Evolutionary conservation across 164 flowering plant genomes (phyloP).

Genomic region (Dillenia suffruticosa): DNA sequence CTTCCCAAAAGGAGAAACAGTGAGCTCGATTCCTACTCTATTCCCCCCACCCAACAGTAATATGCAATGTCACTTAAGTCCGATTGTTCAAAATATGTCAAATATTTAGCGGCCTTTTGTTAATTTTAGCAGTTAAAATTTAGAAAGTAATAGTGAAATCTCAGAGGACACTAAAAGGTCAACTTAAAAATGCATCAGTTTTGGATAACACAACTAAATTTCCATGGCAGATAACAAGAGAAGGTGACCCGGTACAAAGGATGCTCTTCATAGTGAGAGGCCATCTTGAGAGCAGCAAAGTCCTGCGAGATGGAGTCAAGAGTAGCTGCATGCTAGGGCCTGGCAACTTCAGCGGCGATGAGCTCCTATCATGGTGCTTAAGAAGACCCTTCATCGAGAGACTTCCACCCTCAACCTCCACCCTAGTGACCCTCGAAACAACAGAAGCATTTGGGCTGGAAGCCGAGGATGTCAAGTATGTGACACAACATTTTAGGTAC

Average conservation of each 20-base stretch:
- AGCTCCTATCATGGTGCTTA: constrained; percentile 93
- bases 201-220: too few species aligned
- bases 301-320: constrained; percentile 70
- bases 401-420: constrained; percentile 83
- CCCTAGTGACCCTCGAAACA: constrained; percentile 75
- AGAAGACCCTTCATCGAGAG: constrained; percentile 78
- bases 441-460: constrained; percentile 91
- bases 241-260: constrained; percentile 92
- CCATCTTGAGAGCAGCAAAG: constrained; percentile 91
- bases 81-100: background rate
- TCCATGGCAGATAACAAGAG: constrained; percentile 58
- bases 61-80: background rate
- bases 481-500: constrained; percentile 90
- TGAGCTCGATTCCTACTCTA: constrained; percentile 23
- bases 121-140: too few species aligned
- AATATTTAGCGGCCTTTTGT: background rate
- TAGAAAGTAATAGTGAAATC: too few species aligned
- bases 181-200: too few species aligned
- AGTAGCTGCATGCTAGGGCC: constrained; percentile 97
- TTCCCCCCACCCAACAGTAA: background rate
- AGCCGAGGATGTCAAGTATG: constrained; percentile 85
- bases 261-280: constrained; percentile 92
- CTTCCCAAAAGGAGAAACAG: constrained; percentile 88
- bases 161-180: too few species aligned
- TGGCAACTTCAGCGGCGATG: constrained; percentile 94